Evolutionary conservation across 768 basidiomycete genomes (phyloP).

Genomic region (Mycena olivaceomarginata): DNA sequence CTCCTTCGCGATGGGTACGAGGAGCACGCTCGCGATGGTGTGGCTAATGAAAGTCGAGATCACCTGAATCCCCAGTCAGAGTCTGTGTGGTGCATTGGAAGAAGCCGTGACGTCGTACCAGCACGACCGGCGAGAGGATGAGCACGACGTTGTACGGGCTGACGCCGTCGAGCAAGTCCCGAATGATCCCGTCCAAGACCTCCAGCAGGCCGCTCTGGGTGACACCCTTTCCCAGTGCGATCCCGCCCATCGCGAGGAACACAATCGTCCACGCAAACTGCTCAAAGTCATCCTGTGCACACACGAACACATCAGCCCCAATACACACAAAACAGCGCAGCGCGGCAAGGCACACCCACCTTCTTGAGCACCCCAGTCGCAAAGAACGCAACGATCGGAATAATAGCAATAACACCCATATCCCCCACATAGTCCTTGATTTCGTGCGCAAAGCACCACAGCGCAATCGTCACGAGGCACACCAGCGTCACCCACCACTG

Average conservation of each 20-base stretch:
- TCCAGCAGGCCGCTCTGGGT: constrained; percentile 91
- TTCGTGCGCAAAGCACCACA: constrained; percentile 93
- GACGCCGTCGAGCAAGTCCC: constrained; percentile 75
- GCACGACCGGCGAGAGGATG: constrained; percentile 80
- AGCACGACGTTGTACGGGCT: constrained; percentile 82
- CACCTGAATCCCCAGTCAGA: constrained; percentile 64
- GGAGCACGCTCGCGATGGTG: constrained; percentile 95
- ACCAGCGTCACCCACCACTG: constrained; percentile 95
- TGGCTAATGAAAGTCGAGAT: constrained; percentile 98
- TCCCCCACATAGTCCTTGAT: constrained; percentile 90
- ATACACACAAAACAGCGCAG: neutral
- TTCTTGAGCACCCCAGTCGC: constrained; percentile 95
- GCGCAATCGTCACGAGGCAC: constrained; percentile 86
- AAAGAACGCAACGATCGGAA: constrained; percentile 96
- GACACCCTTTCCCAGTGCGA: constrained; percentile 96
- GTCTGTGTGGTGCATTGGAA: constrained; percentile 37
- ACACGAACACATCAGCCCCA: constrained; percentile 9
- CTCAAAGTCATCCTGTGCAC: constrained; percentile 91
- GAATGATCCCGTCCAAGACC: constrained; percentile 81
- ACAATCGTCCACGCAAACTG: constrained; percentile 97
- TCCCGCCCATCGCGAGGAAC: constrained; percentile 98
- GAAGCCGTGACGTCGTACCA: constrained; percentile 69
- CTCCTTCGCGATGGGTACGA: constrained; percentile 97
- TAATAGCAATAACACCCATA: constrained; percentile 97
- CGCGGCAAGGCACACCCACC: constrained; percentile 63